A percentile compares a stretch with the other conserved stretches of the same genome.
Conservation (phyloP, 2,329 filamentous ascomycete genomes). For the Corynespora cassiicola region DNA sequence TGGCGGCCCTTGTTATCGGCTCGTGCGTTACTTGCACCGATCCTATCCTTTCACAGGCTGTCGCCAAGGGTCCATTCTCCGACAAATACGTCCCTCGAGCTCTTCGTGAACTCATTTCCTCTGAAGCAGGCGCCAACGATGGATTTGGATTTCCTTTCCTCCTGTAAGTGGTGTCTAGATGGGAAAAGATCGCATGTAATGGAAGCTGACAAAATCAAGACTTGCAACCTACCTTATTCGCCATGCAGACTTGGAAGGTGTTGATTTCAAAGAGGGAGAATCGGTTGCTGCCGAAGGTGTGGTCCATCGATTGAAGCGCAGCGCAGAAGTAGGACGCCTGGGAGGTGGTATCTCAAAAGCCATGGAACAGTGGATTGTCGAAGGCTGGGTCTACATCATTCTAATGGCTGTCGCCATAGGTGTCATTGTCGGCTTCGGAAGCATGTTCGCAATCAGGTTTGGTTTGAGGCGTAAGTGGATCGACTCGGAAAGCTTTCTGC, state of each 20-base stretch:
- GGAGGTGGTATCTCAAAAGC: slow-evolving; percentile 61
- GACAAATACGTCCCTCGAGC: slow-evolving; percentile 66
- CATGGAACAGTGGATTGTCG: slow-evolving; percentile 64
- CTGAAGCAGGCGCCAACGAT: slow-evolving; percentile 68
- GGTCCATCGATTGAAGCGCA: slow-evolving; percentile 17
- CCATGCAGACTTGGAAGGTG: slow-evolving; percentile 51
- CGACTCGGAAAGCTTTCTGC: slow-evolving; percentile 59
- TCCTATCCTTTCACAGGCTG: slow-evolving; percentile 66
- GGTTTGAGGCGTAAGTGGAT: slow-evolving; percentile 56
- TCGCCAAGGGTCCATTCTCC: slow-evolving; percentile 68
- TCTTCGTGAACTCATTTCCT: slow-evolving; percentile 67
- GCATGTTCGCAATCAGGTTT: slow-evolving; percentile 55
- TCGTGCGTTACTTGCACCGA: slow-evolving; percentile 69
- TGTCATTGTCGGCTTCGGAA: slow-evolving; percentile 56
- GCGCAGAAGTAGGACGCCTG: slow-evolving; percentile 55
- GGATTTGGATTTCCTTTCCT: slow-evolving; percentile 69
- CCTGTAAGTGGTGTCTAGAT: slow-evolving; percentile 53
- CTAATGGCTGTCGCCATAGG: slow-evolving; percentile 62
- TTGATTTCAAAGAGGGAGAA: slow-evolving; percentile 27
- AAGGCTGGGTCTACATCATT: slow-evolving; percentile 67
- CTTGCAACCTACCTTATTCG: slow-evolving; percentile 64
- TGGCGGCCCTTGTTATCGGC: slow-evolving; percentile 61
- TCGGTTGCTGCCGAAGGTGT: slow-evolving; percentile 3
- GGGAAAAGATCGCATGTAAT: slow-evolving; percentile 33
- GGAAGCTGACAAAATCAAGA: slow-evolving; percentile 11